A percentile compares a stretch with the other conserved stretches of the same genome.
phyloP scores from a whole-genome alignment of 2,329 filamentous ascomycete species.

The Ascomycota sp. region DNA sequence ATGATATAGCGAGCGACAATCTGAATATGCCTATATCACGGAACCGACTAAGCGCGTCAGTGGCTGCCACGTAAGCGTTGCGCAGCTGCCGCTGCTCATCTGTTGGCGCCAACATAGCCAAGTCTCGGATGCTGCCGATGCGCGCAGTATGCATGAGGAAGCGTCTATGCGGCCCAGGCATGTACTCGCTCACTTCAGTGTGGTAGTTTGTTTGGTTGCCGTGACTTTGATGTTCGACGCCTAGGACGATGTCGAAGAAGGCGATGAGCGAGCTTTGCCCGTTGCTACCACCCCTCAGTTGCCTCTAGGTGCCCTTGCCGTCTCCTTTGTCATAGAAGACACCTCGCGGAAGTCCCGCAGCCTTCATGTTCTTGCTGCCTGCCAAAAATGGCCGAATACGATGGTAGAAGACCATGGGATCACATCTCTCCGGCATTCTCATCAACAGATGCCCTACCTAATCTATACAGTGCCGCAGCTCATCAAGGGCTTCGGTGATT shows the following conservation, averaged over 20 bases:
- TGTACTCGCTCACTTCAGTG: slow-evolving; percentile 64
- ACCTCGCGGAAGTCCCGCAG: slow-evolving; percentile 62
- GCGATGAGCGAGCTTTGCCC: slow-evolving; percentile 85
- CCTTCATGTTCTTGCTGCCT: slow-evolving; percentile 80
- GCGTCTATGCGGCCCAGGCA: slow-evolving; percentile 64
- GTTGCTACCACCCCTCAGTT: slow-evolving; percentile 79
- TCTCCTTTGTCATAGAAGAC: slow-evolving; percentile 66
- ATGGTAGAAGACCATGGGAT: slow-evolving; percentile 76
- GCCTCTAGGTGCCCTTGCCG: slow-evolving; percentile 45
- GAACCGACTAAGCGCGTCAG: slow-evolving; percentile 55
- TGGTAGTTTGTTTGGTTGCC: slow-evolving; percentile 23
- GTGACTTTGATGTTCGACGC: slow-evolving; percentile 48
- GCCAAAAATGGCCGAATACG: slow-evolving; percentile 74
- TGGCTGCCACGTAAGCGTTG: slow-evolving; percentile 45
- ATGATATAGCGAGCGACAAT: slow-evolving; percentile 86
- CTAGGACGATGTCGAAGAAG: slow-evolving; percentile 75
- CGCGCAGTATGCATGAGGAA: slow-evolving; percentile 54
- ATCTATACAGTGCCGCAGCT: slow-evolving; percentile 45
- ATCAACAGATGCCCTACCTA: slow-evolving; percentile 48
- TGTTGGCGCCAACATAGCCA: slow-evolving; percentile 36
- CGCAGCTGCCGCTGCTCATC: slow-evolving; percentile 24
- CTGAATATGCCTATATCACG: slow-evolving; percentile 72
- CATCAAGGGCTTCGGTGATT: slow-evolving; percentile 42
- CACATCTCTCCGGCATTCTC: slow-evolving; percentile 77
- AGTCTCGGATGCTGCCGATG: slow-evolving; percentile 55